Base-by-base conservation (phyloP, 2,329 filamentous ascomycete genomes). In the Trichophyton benhamiae region DNA sequence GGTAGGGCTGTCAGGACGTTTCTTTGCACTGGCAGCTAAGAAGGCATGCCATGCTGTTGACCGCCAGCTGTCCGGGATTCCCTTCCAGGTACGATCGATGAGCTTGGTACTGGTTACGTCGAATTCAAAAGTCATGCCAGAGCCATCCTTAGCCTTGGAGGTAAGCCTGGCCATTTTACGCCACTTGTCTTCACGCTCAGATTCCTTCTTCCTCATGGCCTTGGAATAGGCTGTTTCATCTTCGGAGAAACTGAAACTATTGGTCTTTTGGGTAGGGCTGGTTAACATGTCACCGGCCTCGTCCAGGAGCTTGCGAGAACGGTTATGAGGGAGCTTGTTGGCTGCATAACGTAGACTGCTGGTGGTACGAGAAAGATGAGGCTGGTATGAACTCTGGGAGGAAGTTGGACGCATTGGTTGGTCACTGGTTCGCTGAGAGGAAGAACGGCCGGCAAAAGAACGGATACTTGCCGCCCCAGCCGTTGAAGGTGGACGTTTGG, bases 41-140 rank as follows among this genome's bases (percentile, higher is more conserved):
- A 99, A 99, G 3, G 91, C 90, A 76, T 92, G 92, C 94, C 94
- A 99, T 1, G 92, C 94, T 1, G 89, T 87, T 36, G 87, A 84
- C 59, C 94, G 87, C 94, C 94, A 99, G 65, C 90, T 85, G 74
- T 99, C 94, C 0, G 94, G 94, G 65, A 99, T 96, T 33, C 94
- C 94, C 72, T 99, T 99, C 94, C 94, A 99, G 0, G 91, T 95
- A 61, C 94, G 84, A 66, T 91, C 87, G 62, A 96, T 86, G 49
- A 99, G 79, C 72, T 96, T 91, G n/a, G 88, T 81, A 71, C 87
- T 88, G 65, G 82, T 84, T 42, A 83, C 82, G 73, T 96, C 91
- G 71, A 97, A 97, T 60, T 91, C 87, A 65, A 86, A 87, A 11
- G 76, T 77, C 81, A 84, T 86, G 15, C 84, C 83, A 15, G 82